A percentile compares a stretch with the other conserved stretches of the same genome.
Evolutionary conservation across 257 asterid species (phyloP).

Genomic region (Gynochthodes officinalis): DNA sequence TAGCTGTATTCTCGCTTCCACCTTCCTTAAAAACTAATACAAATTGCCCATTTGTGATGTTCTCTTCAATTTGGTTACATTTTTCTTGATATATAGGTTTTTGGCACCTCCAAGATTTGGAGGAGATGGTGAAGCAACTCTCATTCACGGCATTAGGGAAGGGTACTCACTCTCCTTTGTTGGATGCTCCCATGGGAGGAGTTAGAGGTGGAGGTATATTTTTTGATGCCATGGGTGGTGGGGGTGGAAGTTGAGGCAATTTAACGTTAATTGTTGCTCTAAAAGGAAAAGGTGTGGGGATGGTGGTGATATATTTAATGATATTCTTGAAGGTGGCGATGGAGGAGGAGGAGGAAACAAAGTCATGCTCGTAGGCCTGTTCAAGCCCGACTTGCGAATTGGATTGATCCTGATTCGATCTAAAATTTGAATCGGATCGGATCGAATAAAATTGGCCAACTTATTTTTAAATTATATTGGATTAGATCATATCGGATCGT

Average conservation of each 20-base stretch:
- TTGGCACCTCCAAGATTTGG: conserved; percentile 37
- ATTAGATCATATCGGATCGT: too few species aligned
- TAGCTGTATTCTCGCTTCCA: conserved; percentile 53
- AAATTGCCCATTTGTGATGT: conserved; percentile 77
- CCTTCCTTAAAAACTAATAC: conserved; percentile 65
- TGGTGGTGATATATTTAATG: conserved; percentile 9
- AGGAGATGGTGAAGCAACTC: conserved; percentile 55
- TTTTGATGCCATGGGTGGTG: conserved; percentile 20
- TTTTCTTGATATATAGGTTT: conserved; percentile 45
- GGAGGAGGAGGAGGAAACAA: too few species aligned
- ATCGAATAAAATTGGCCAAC: too few species aligned
- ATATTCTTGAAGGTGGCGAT: conserved; percentile 12
- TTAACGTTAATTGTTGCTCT: neutral
- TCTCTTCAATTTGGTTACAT: conserved; percentile 54
- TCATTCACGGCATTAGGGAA: conserved; percentile 28
- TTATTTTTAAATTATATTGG: too few species aligned
- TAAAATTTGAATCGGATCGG: too few species aligned
- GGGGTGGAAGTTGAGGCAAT: conserved; percentile 26
- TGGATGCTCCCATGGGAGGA: conserved; percentile 36
- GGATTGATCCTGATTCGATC: too few species aligned
- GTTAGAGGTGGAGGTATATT: conserved; percentile 31
- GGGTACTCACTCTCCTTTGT: conserved; percentile 30
- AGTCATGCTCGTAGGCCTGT: too few species aligned
- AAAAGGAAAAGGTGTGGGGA: conserved; percentile 23
- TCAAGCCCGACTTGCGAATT: too few species aligned